These are phyloP conservation scores for Borealophlyctis nickersoniae DNA, from an alignment of 192 early-diverging fungal species.

Conservation along the genomic window DNA sequence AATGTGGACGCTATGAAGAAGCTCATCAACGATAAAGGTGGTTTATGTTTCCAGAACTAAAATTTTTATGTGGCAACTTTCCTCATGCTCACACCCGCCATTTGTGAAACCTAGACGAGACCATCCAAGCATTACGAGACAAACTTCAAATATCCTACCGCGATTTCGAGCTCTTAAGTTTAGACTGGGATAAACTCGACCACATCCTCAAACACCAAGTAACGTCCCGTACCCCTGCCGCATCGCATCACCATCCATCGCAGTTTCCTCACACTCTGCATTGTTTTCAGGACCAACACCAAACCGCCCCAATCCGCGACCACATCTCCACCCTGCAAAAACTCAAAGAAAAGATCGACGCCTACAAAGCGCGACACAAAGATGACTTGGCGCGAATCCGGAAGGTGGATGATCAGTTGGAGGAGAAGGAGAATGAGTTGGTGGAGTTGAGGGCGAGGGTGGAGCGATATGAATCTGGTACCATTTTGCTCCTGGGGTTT, in stretches of 20 bases:
- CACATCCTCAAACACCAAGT: constrained; percentile 18
- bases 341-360: constrained; percentile 38
- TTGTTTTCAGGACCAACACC: not conserved
- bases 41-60: constrained; percentile 1
- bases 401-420: constrained; percentile 33
- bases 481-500: too few species aligned
- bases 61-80: constrained; percentile 11
- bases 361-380: constrained; percentile 25
- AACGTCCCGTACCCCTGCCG: too few species aligned
- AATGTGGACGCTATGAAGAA: constrained; percentile 31
- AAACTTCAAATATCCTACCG: constrained; percentile 40
- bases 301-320: constrained; percentile 20
- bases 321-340: constrained; percentile 23
- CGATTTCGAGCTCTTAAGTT: constrained; percentile 50
- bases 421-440: constrained; percentile 42
- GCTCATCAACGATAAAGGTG: constrained; percentile 43
- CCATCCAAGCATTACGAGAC: constrained; percentile 31
- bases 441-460: constrained; percentile 35
- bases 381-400: constrained; percentile 28
- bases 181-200: constrained; percentile 56
- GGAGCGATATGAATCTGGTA: constrained; percentile 43
- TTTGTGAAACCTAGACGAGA: too few species aligned
- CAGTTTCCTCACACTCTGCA: not conserved
- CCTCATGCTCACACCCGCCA: not conserved
- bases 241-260: not conserved